A percentile compares a stretch with the other conserved stretches of the same genome.
Evolutionary conservation across 129 eudicot species (phyloP).

Genomic region (Arctium lappa): DNA sequence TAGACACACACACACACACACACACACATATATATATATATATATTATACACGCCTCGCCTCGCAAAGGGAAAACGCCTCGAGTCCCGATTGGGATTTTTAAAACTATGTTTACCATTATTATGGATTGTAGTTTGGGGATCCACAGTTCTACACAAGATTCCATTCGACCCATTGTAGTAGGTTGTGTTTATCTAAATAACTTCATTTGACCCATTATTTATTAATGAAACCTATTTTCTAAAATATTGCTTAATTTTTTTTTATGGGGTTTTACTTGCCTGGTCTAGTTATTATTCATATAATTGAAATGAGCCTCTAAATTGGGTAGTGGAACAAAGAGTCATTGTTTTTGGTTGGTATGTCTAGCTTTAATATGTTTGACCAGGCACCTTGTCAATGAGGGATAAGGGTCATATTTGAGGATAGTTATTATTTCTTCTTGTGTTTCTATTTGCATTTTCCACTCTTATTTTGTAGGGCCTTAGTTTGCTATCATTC

Average conservation of each 20-base stretch:
- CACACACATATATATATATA: too few relatives aligned
- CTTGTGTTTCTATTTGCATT: not conserved
- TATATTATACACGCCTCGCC: too few relatives aligned
- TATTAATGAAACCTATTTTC: not conserved
- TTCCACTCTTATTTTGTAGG: slow-evolving; percentile 3
- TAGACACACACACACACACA: too few relatives aligned
- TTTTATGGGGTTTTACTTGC: not conserved
- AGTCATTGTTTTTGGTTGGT: not conserved
- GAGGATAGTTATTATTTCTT: not conserved
- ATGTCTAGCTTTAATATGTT: not conserved
- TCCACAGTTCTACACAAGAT: not conserved
- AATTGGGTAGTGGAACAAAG: not conserved
- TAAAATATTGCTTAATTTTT: not conserved
- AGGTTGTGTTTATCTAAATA: not conserved
- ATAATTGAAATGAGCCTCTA: not conserved
- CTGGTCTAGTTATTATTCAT: not conserved
- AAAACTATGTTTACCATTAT: too few relatives aligned
- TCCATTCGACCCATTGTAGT: not conserved
- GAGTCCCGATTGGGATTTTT: too few relatives aligned
- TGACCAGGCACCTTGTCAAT: not conserved
- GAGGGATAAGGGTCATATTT: not conserved
- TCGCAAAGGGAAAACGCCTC: too few relatives aligned
- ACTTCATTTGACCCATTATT: not conserved
- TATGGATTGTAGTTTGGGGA: not conserved
- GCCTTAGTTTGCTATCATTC: not conserved